Base-by-base conservation (phyloP, 1,284 basidiomycete species). In the Rhodotorula sp. region DNA sequence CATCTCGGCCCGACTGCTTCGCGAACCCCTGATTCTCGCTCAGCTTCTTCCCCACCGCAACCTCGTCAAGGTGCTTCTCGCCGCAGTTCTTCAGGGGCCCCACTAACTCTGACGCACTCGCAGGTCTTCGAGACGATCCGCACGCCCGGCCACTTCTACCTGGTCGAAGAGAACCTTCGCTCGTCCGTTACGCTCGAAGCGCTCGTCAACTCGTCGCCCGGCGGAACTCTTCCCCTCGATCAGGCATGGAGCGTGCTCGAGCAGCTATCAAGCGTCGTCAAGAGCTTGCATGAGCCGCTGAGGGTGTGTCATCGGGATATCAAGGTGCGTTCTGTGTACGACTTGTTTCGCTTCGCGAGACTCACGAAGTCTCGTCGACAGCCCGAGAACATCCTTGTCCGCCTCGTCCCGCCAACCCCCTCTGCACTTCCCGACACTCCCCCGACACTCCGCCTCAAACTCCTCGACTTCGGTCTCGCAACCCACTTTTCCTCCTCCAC, bases 231-330 rank as follows among this genome's bases (percentile, higher is more conserved):
- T 9, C 77, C 79, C 0, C 59, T 76, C 32, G 70, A 74, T 22
- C 76, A 79, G 46, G 80, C 79, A 5, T 76, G 77, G 60, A 76
- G 77, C 63, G 79, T 86, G 22, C 80, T 85, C 62, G 79, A 83
- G 39, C 85, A 86, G 77, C 81, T 86, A n/a, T 80, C 84, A 22
- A 81, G 81, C 8, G 84, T 84, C 27, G 81, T 84, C 4, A 77
- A 83, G 52, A 81, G 82, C 61, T 78, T 86, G 58, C 85, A 86
- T 66, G 77, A 79, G 46, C 81, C 81, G 11, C 79, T 84, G 1
- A 79, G 82, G 61, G 83, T 86, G 54, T 84, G 83, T 62, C 85
- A 86, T 72, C 81, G 85, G 11, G 85, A 86, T 76, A 82, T 86
- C 77, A 86, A 86, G 74, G 51, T 73, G 79, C 24, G 76, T 8